Conservation (phyloP, 805 yeast genomes). For the Sugiyamaella lignohabitans region DNA sequence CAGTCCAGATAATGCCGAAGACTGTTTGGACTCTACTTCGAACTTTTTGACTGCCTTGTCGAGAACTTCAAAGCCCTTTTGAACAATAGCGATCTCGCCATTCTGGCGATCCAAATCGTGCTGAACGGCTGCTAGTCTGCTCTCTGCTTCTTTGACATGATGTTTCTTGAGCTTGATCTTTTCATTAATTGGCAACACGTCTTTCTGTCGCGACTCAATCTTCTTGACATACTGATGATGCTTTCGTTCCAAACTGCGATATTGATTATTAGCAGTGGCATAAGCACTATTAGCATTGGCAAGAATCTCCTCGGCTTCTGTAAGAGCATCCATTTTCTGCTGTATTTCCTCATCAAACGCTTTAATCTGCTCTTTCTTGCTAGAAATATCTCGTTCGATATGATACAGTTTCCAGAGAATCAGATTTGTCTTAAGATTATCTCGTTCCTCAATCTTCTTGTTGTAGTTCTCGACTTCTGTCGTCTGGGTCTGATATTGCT, state of each 20-base stretch:
- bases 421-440: slow-evolving; percentile 36
- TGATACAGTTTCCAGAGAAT: slow-evolving; percentile 63
- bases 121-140: slow-evolving; percentile 44
- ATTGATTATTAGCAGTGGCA: slow-evolving; percentile 12
- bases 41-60: slow-evolving; percentile 37
- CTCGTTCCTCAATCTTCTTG: slow-evolving; percentile 40
- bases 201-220: slow-evolving; percentile 40
- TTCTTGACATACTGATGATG: slow-evolving; percentile 35
- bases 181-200: slow-evolving; percentile 58
- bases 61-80: slow-evolving; percentile 44
- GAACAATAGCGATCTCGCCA: slow-evolving; percentile 36
- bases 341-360: slow-evolving; percentile 23
- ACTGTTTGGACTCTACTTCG: slow-evolving; percentile 31
- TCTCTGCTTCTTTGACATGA: slow-evolving; percentile 38
- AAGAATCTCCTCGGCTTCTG: slow-evolving; percentile 16
- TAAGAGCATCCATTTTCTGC: slow-evolving; percentile 12
- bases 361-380: slow-evolving; percentile 22
- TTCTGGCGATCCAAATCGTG: slow-evolving; percentile 51
- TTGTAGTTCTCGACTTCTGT: slow-evolving; percentile 65
- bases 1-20: slow-evolving; percentile 31
- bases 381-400: slow-evolving; percentile 35
- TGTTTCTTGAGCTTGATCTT: slow-evolving; percentile 43
- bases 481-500: slow-evolving; percentile 70
- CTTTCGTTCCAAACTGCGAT: slow-evolving; percentile 31
- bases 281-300: slow-evolving; percentile 11